Base-by-base conservation (phyloP, 768 basidiomycete species). In the Lenzites betulinus region DNA sequence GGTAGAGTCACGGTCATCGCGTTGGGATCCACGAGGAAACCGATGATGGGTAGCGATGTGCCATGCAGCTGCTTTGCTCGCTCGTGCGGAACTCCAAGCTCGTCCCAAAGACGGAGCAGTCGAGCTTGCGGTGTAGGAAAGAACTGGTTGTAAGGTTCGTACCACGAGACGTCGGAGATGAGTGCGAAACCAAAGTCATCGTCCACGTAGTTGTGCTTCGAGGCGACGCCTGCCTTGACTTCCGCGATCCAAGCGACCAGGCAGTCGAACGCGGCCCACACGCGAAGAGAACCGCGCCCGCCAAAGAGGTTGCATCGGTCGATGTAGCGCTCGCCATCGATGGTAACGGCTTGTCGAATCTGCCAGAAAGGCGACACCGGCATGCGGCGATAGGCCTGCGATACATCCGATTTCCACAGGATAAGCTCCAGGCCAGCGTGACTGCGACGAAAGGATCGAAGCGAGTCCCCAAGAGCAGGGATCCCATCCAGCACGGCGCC, bases 31-130 rank as follows among this genome's bases (percentile, higher is more conserved):
- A 80, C 75, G 0, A 69, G 28, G 54, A 77, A 77, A 20, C 80
- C 77, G 58, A 80, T 75, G 60, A 80, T 73, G 1, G 66, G 64
- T 15, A 81, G 70, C 0, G 33, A 7, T 0, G 39, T 6, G 0
- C 76, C 78, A 20, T 20, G 74, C 0, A 77, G 9, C 60, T 82
- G 81, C 58, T 81, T 82, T 3, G 51, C 35, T 13, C 67, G 56
- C 15, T 77, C 70, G 63, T 81, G 78, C 0, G 77, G 78, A 13
- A 79, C 67, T 0, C 75, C 71, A 15, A 80, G 64, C 1, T 69
- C 44, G 63, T 81, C 79, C 73, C 75, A 80, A 1, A 81, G 70
- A 2, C 36, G 39, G 0, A 82, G 74, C 1, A 80, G 69, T 2
- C 41, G 23, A 2, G 57, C 69, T 64, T 81, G 80, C 9, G 69